A percentile compares a stretch with the other conserved stretches of the same genome.
phyloP scores from a whole-genome alignment of 306 rosid genomes.

The Corylus americana region DNA sequence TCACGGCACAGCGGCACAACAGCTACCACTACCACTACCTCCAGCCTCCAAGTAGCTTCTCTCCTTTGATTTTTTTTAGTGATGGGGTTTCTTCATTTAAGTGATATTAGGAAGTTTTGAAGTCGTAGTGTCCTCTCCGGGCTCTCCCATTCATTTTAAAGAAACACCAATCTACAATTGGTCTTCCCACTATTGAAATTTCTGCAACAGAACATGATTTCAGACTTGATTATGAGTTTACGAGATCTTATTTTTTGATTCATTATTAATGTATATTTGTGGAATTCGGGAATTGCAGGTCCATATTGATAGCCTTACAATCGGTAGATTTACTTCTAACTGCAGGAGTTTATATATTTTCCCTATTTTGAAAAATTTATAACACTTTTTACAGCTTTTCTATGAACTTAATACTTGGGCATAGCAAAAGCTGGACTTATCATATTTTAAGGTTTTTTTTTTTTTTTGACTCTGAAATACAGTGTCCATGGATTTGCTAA shows the following conservation, averaged over 20 bases:
- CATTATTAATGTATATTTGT: neutral
- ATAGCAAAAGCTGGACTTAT: neutral
- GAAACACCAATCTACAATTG: no score
- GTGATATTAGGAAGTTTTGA: no score
- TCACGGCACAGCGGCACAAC: no score
- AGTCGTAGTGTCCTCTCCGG: no score
- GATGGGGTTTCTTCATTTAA: no score
- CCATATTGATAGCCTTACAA: neutral
- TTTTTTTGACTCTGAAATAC: neutral
- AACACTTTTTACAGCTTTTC: neutral
- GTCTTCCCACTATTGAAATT: no score
- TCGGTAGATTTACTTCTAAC: neutral
- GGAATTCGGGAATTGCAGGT: neutral
- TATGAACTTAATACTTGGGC: neutral
- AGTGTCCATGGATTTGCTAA: neutral
- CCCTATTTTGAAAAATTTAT: neutral
- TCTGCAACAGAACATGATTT: no score
- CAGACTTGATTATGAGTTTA: neutral
- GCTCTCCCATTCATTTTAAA: no score
- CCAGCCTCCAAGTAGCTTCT: no score
- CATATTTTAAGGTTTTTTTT: neutral
- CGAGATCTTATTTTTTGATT: neutral
- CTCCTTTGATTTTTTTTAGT: no score
- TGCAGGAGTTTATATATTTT: neutral
- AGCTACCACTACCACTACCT: no score